Evolutionary conservation across 768 basidiomycete genomes (phyloP), one percentile per base, ranked within the genome.

Genomic region (Fomitopsis serialis): DNA sequence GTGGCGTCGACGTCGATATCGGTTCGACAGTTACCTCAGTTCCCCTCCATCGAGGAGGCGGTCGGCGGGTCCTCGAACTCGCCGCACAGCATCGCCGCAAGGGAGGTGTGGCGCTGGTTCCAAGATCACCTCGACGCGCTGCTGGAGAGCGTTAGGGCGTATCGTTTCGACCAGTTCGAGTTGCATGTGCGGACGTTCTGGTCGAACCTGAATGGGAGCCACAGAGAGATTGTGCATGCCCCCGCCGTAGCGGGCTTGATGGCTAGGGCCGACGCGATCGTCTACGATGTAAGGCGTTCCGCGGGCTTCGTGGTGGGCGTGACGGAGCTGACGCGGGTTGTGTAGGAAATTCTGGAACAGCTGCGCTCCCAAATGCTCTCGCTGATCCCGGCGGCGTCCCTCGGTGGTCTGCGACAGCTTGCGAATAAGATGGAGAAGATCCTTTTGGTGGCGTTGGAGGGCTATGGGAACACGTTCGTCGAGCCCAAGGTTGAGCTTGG

Each of bases 361-460:
- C 75, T 97, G 61, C 81, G 91, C 45, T 84, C 84, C 2, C 91
- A 92, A 66, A 89, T 93, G 81, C 77, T 92, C 42, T 85, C 86
- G 8, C 80, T 87, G 15, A 84, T 94, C 43, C 73, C 87, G 1
- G 70, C 87, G 1, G 61, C 80, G 42, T 82, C 89, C 2, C 68
- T 93, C 46, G 78, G 79, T 12, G 87, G 79, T 62, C 74, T 94
- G 52, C 84, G 89, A 35, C 85, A 88, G 64, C 74, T 94, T 50
- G 91, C 92, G 12, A 81, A 89, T 63, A 92, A 92, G 73, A 92
- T 94, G 89, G 92, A 94, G 65, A 92, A 91, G 68, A 87, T 92
- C 45, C 74, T 93, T 19, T 74, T 93, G 42, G 76, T 86, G 46
- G 88, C 92, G 15, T 74, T 94, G 27, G 89, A 90, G 53, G 79